Conservation (phyloP, 768 basidiomycete genomes). For the Tricholoma furcatifolium region DNA sequence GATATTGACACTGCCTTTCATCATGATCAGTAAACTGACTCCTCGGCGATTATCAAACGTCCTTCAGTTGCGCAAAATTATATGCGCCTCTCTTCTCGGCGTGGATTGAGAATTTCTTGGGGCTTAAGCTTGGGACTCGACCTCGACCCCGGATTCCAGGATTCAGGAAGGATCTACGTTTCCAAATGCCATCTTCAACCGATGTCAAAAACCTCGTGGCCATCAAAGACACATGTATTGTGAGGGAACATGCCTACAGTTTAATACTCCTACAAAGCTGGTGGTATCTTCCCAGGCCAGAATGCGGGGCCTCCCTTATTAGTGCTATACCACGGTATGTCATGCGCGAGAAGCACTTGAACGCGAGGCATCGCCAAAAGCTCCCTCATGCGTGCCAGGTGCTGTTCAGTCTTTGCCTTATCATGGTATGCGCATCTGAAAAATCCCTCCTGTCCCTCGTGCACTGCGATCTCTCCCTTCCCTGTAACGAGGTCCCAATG, state of each 20-base stretch:
- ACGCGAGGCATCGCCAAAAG: slow-evolving; percentile 38
- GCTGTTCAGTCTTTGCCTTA: slow-evolving; percentile 40
- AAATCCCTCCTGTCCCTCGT: slow-evolving; percentile 19
- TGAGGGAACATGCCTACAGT: too few species aligned
- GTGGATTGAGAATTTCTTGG: too few species aligned
- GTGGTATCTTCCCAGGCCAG: slow-evolving; percentile 20
- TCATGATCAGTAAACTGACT: too few species aligned
- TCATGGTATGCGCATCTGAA: slow-evolving; percentile 41
- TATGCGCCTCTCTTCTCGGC: too few species aligned
- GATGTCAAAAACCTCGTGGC: too few species aligned
- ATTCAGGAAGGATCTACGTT: too few species aligned
- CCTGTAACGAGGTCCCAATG: slow-evolving; percentile 50
- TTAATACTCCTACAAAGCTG: slow-evolving; percentile 2
- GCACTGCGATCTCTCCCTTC: slow-evolving; percentile 36
- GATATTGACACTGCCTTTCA: too few species aligned
- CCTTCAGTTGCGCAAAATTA: too few species aligned
- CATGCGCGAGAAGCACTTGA: slow-evolving; percentile 52
- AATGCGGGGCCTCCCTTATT: slow-evolving; percentile 35
- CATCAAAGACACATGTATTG: neutral
- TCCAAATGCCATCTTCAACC: too few species aligned
- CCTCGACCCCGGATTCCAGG: too few species aligned
- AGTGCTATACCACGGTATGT: slow-evolving; percentile 47
- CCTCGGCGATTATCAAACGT: too few species aligned
- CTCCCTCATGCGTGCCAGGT: slow-evolving; percentile 32
- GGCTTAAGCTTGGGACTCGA: too few species aligned